Base-by-base conservation (phyloP, 352 stramenopile species). In the Pythium scleroteichum region DNA sequence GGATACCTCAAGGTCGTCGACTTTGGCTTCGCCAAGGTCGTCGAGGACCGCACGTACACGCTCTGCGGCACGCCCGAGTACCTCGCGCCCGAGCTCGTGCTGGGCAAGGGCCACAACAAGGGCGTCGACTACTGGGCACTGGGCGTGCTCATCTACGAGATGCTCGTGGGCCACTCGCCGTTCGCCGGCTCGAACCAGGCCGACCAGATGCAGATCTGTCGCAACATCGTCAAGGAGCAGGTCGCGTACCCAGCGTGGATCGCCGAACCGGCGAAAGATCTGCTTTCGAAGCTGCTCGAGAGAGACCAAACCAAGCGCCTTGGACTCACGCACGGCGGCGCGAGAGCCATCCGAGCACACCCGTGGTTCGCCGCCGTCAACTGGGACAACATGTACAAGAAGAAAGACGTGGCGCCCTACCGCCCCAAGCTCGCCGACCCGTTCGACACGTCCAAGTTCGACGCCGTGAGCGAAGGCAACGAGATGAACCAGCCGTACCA, bases 1-100 rank as follows among this genome's bases (percentile, higher is more conserved):
- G 96, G 96, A 22, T 98, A 98, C 78, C 69, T 90, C 53, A 92
- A 91, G 53, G 71, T 94, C 53, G 85, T 92, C n/a, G 85, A 94
- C 67, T 93, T 92, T 71, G 83, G 82, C 27, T 92, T 94, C 64
- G 80, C 82, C 51, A 95, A 95, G 52, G 77, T 89, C 66, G 81
- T 90, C 8, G 84, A 87, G 38, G 82, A 93, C 53, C 76, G 82
- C n/a, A 90, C 82, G 14, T 94, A 91, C 63, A 95, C 86, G n/a
- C 71, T 95, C 3, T 95, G 87, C 40, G 88, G 88, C 45, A 96
- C 88, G 22, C 88, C 87, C 19, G 85, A 96, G 69, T 96, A 95
- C 62, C 67, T 97, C n/a, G 87, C 88, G 40, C 88, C 88, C 1
- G 88, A 97, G 66, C 80, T 95, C 20, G 85, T 93, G 26, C 70